Conservation (phyloP, 2,329 filamentous ascomycete species). For the Cytospora chrysosperma region DNA sequence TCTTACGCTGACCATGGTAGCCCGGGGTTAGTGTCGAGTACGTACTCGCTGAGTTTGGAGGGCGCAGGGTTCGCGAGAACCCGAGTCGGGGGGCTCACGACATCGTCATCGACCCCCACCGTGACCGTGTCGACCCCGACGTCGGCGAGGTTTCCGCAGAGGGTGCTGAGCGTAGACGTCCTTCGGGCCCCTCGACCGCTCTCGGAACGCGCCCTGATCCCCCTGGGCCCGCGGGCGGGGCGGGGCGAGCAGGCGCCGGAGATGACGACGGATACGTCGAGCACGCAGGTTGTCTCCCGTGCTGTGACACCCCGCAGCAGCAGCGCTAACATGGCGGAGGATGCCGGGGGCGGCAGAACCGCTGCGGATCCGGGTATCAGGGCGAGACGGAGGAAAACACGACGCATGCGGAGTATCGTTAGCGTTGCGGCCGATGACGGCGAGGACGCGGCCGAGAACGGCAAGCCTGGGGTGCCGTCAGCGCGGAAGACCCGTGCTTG, state of each 20-base stretch:
- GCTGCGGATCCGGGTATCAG: background rate
- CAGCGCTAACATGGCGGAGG: background rate
- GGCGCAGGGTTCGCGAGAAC: background rate
- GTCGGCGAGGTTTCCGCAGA: background rate
- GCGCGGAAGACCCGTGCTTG: background rate
- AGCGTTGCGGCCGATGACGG: background rate
- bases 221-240: background rate
- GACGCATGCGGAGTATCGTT: background rate
- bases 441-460: background rate
- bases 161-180: background rate
- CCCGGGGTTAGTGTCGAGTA: background rate
- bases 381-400: background rate
- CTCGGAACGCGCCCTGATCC: slow-evolving; percentile 18
- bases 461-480: background rate
- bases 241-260: background rate
- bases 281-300: background rate
- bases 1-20: background rate
- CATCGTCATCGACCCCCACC: background rate
- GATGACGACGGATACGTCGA: background rate
- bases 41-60: background rate
- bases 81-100: background rate
- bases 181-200: slow-evolving; percentile 15
- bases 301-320: background rate
- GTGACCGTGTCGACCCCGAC: background rate
- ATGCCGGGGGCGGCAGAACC: background rate